These are phyloP conservation scores for Centaurea solstitialis DNA, from an alignment of 129 eudicot species.

Conservation along the genomic window DNA sequence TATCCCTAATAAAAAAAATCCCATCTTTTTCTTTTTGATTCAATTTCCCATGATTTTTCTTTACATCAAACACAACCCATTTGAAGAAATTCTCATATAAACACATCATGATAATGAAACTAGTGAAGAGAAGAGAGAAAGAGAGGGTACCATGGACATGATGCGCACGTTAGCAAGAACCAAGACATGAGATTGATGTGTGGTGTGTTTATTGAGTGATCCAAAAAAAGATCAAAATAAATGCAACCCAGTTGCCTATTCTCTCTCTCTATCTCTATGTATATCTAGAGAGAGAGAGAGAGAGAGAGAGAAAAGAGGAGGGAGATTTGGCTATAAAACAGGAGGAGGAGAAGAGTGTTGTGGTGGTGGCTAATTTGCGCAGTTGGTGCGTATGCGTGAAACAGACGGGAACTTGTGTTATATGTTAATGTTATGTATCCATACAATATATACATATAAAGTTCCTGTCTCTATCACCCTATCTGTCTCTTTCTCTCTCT, in stretches of 20 bases:
- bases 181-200: conserved; percentile 26
- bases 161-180: conserved; percentile 40
- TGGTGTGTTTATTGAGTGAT: conserved; percentile 33
- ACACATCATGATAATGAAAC: background rate
- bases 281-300: conserved; percentile 20
- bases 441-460: conserved; percentile 13
- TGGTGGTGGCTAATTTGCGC: conserved; percentile 40
- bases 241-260: conserved; percentile 32
- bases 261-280: conserved; percentile 12
- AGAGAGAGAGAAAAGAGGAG: conserved; percentile 4
- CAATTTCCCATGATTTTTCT: background rate
- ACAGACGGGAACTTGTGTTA: conserved; percentile 34
- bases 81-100: conserved; percentile 2
- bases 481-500: background rate
- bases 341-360: conserved; percentile 10
- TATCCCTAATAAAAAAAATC: conserved; percentile 17
- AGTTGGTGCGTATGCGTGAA: conserved; percentile 38
- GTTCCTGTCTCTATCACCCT: conserved; percentile 20
- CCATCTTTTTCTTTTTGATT: conserved; percentile 15
- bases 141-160: conserved; percentile 19
- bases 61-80: conserved; percentile 15
- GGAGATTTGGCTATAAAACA: conserved; percentile 22
- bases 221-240: conserved; percentile 34
- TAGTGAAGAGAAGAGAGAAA: background rate
- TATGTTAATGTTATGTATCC: no score